Conservation (phyloP, 202 grass and related monocot genomes). For the Setaria italica region DNA sequence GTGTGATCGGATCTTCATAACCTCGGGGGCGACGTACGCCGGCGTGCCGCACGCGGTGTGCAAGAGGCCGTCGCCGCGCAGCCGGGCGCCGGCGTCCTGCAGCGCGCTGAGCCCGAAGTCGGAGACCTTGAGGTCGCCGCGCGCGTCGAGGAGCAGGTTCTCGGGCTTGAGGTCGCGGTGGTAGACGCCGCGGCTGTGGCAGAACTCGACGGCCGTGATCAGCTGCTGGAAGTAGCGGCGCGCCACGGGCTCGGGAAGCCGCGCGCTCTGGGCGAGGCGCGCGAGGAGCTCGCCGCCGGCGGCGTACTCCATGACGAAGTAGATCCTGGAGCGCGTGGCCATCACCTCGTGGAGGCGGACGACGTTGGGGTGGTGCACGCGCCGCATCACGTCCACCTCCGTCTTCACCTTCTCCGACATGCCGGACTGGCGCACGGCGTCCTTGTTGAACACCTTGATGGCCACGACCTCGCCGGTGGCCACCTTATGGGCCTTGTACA, state of each 20-base stretch:
- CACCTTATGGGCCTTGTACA: constrained; percentile 51
- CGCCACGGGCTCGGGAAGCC: constrained; percentile 54
- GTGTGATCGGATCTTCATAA: background rate
- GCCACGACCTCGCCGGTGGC: constrained; percentile 53
- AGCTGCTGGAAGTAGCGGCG: constrained; percentile 62
- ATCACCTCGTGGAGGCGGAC: constrained; percentile 68
- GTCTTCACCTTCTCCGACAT: constrained; percentile 55
- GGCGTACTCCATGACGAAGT: constrained; percentile 69
- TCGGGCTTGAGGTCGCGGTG: constrained; percentile 72
- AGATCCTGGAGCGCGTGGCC: constrained; percentile 63
- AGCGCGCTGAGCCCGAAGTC: constrained; percentile 66
- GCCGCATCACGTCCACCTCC: constrained; percentile 60
- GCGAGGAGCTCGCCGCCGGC: constrained; percentile 60
- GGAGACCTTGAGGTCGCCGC: constrained; percentile 63
- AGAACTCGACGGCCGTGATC: constrained; percentile 64
- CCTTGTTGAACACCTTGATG: constrained; percentile 67
- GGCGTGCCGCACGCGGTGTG: constrained; percentile 69
- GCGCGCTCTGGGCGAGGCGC: constrained; percentile 39
- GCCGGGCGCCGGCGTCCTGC: background rate
- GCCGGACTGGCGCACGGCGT: constrained; percentile 50
- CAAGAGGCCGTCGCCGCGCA: constrained; percentile 49
- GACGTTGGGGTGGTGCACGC: constrained; percentile 50
- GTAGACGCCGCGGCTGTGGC: constrained; percentile 66
- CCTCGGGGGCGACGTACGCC: constrained; percentile 68
- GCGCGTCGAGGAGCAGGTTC: constrained; percentile 73